Evolutionary conservation across 1,284 basidiomycete genomes (phyloP).

Genomic region (Exsudoporus floridanus): DNA sequence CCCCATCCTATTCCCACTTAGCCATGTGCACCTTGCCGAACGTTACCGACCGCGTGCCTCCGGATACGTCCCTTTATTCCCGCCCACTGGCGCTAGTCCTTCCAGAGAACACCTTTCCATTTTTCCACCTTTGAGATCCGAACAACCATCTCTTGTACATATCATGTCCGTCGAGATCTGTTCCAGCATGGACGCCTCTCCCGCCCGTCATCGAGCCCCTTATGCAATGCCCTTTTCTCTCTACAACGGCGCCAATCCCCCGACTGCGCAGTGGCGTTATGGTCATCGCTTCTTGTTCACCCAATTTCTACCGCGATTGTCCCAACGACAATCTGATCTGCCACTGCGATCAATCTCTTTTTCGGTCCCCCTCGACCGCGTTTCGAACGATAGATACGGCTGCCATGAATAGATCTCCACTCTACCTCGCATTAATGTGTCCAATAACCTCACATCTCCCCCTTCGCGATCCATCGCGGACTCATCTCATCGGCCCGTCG

Average conservation of each 20-base stretch:
- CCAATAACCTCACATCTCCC: background rate
- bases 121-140: conserved; percentile 12
- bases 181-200: no score
- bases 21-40: conserved; percentile 2
- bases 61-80: conserved; percentile 11
- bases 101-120: conserved; percentile 6
- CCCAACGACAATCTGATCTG: conserved; percentile 26
- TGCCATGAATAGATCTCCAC: conserved; percentile 5
- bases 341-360: conserved; percentile 18
- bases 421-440: conserved; percentile 15
- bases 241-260: background rate
- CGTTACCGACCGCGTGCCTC: conserved; percentile 1
- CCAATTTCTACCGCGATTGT: conserved; percentile 12
- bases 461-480: conserved; percentile 26
- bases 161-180: conserved; percentile 14
- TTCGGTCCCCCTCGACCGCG: conserved; percentile 3
- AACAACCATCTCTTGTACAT: background rate
- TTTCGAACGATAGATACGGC: conserved; percentile 14
- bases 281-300: conserved; percentile 2
- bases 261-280: conserved; percentile 6
- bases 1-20: conserved; percentile 16
- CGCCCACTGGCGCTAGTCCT: conserved; percentile 4
- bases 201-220: background rate
- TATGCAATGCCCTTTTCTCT: no score
- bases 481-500: conserved; percentile 10